phyloP scores from a whole-genome alignment of 106 monocot species.

The Dioscorea alata region DNA sequence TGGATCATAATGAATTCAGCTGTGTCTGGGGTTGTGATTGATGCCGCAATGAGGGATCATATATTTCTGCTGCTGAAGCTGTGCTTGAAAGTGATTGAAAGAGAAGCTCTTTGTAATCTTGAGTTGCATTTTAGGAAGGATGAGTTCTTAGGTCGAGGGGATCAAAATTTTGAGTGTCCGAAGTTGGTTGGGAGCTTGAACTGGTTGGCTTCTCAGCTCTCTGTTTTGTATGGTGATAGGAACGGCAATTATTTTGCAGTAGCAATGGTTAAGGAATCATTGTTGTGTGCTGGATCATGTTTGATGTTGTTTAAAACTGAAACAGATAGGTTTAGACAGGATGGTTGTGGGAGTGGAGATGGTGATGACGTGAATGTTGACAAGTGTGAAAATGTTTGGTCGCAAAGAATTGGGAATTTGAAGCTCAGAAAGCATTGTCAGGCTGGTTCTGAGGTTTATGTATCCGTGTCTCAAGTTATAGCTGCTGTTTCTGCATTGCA shows the following conservation, averaged over 20 bases:
- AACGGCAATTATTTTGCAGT: conserved; percentile 49
- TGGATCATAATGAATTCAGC: conserved; percentile 67
- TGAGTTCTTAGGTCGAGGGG: conserved; percentile 21
- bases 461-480: conserved; percentile 80
- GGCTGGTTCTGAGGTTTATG: conserved; percentile 6
- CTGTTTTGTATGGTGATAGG: conserved; percentile 68
- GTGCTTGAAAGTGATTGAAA: conserved; percentile 56
- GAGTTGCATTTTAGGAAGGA: conserved; percentile 15
- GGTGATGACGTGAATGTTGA: conserved; percentile 5
- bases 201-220: conserved; percentile 70
- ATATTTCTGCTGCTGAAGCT: conserved; percentile 61
- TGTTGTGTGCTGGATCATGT: conserved; percentile 37
- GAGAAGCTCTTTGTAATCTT: conserved; percentile 44
- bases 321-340: conserved; percentile 1
- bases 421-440: background rate
- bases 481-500: conserved; percentile 78
- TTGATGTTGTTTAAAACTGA: conserved; percentile 27
- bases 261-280: conserved; percentile 57
- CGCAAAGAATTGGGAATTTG: conserved; percentile 7
- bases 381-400: background rate
- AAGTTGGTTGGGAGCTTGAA: conserved; percentile 34
- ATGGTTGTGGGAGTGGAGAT: background rate
- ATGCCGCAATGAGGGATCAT: conserved; percentile 63
- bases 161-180: conserved; percentile 46
- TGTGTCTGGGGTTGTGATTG: conserved; percentile 61